Evolutionary conservation across 108 stramenopile genomes (phyloP), one percentile per base, ranked within the genome.

Genomic region (Nannochloropsis gaditana): DNA sequence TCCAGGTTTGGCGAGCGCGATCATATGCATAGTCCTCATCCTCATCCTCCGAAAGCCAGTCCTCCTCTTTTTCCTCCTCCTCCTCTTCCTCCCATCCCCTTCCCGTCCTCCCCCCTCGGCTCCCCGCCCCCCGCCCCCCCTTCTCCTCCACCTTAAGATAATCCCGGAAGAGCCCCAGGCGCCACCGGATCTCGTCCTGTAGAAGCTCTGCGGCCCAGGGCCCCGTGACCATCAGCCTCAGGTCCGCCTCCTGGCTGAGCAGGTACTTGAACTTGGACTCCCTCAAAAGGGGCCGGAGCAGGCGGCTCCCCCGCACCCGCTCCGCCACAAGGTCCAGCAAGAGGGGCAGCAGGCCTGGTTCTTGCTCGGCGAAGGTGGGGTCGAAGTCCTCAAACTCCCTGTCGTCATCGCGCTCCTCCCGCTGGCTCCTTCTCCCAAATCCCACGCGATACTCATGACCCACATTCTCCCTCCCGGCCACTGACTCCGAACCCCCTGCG

Each of bases 131-230:
- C 59, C 59, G 4, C 6, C 59, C 59, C 2, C n/a, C 59, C 59
- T 6, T 73, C 59, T 73, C n/a, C n/a, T 73, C 59, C 6, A 73
- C 59, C 59, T 73, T 73, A 4, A 73, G n/a, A 6, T 73, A 73
- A 73, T 73, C 59, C n/a, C 59, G 59, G 3, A 73, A 73, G 19
- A 73, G 59, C n/a, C 59, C 59, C 59, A 73, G n/a, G 59, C 59
- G 59, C 59, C 59, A 73, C 6, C 59, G 15, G n/a, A 73, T n/a
- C 59, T 73, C 59, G n/a, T 73, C n/a, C 59, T 73, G 3, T n/a
- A 73, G 15, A 15, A 73, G 59, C 59, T 73, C 59, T n/a, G 59
- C 59, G 19, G 59, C 59, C 59, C 59, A 73, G 15, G 59, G 59
- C 2, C 59, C 59, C 59, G 59, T 73, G 59, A 73, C 59, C 59